Evolutionary conservation across 805 yeast species (phyloP).

Genomic region (Metschnikowia continentalis): DNA sequence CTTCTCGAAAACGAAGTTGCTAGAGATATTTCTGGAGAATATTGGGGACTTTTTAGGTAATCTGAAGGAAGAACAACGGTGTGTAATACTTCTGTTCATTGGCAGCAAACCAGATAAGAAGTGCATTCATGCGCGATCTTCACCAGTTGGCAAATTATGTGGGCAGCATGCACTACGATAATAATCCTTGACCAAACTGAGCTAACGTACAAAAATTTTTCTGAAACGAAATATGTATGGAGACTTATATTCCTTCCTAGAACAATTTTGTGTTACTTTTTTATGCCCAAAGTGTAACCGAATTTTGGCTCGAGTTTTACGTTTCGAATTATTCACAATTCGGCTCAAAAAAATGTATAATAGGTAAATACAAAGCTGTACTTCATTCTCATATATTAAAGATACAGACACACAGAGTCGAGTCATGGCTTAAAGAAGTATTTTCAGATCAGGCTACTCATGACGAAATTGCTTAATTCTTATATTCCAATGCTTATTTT

Average conservation of each 20-base stretch:
- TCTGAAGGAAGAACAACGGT: background rate
- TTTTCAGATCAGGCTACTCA: background rate
- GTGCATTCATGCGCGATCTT: background rate
- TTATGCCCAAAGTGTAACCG: background rate
- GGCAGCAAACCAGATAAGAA: background rate
- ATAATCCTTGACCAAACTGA: background rate
- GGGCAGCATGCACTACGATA: constrained; percentile 2
- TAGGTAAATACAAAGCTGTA: no score
- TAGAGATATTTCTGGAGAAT: background rate
- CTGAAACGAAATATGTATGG: no score
- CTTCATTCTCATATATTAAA: no score
- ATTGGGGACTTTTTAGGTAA: background rate
- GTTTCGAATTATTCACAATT: background rate
- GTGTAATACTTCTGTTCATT: background rate
- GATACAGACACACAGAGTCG: no score
- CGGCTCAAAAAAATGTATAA: background rate
- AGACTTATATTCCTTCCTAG: no score
- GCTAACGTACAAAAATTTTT: no score
- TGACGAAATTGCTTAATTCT: background rate
- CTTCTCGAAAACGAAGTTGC: background rate
- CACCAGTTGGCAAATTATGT: background rate
- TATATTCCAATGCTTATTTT: background rate
- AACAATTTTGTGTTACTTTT: background rate
- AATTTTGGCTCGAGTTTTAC: background rate
- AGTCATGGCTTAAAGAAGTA: background rate